Conservation (phyloP, 1,284 basidiomycete species). For the Takashimella koratensis region DNA sequence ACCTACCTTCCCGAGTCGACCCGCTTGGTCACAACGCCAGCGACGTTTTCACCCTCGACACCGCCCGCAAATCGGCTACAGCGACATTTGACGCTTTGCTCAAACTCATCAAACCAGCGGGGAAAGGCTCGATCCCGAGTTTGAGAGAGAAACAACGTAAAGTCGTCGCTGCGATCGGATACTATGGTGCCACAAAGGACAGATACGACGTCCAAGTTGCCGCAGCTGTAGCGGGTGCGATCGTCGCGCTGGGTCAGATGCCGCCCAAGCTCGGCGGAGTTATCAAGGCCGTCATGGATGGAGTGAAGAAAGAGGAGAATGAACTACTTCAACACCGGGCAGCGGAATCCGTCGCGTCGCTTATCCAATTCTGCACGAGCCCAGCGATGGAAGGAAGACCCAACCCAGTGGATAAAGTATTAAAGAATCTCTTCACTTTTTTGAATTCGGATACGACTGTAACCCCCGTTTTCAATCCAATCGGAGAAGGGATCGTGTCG, state of each 20-base stretch:
- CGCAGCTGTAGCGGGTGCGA: constrained; percentile 84
- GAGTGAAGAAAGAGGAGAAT: constrained; percentile 95
- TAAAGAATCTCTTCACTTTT: constrained; percentile 96
- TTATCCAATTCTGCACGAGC: constrained; percentile 80
- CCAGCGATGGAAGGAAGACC: constrained; percentile 56
- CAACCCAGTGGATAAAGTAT: constrained; percentile 82
- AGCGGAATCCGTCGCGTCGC: constrained; percentile 77
- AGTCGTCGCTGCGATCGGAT: constrained; percentile 71
- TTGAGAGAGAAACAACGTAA: constrained; percentile 75
- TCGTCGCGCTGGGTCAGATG: constrained; percentile 76
- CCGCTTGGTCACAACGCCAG: constrained; percentile 56
- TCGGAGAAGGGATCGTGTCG: constrained; percentile 68
- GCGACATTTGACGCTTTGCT: constrained; percentile 65
- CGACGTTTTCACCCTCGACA: constrained; percentile 74
- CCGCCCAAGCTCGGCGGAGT: constrained; percentile 94
- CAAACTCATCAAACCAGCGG: constrained; percentile 59
- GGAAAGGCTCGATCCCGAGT: constrained; percentile 69
- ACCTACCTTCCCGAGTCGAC: constrained; percentile 73
- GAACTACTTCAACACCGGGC: constrained; percentile 84
- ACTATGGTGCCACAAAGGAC: constrained; percentile 77
- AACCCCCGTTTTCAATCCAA: constrained; percentile 73
- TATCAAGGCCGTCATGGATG: constrained; percentile 96
- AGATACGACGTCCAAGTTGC: constrained; percentile 84
- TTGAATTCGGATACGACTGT: constrained; percentile 85
- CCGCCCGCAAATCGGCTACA: constrained; percentile 69